Evolutionary conservation across 2,329 filamentous ascomycete species (phyloP), one percentile per base, ranked within the genome.

Genomic region (Calonectria fujianensis): DNA sequence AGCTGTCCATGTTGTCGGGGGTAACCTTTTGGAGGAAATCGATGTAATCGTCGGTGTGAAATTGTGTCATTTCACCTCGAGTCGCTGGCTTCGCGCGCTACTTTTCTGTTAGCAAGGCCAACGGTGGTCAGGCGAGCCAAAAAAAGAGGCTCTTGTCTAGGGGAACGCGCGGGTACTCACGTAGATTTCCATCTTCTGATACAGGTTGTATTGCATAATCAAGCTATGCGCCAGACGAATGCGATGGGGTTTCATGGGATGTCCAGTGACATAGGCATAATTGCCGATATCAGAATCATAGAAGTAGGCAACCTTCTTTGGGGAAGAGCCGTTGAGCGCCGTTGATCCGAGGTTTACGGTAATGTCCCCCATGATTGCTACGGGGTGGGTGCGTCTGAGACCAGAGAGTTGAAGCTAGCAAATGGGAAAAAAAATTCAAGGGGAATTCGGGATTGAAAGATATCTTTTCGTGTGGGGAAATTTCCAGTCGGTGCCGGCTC

Each of bases 241-340:
- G 29, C 97, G 94, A 91, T 98, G 98, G 76, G 97, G 97, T 86
- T 99, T 99, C 97, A 99, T 99, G 52, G 97, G 97, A 88, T 99
- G 97, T 27, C 95, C 96, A 76, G 95, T 96, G 73, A 98, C 95
- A 83, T 98, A 98, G 84, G 96, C 96, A 88, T 98, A 98, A 86
- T 98, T 98, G 78, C 96, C 96, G 83, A 98, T 97, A 87, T 98
- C 96, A 4, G 95, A 97, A 84, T 98, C 96, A 90, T 98, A 98
- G 86, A 98, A 98, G 87, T 98, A 98, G 71, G 96, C 96, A 73
- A 98, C 95, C 83, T 96, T 95, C 87, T 97, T 98, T 69, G 88
- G 86, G 32, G 88, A 86, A 66, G 85, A 81, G 73, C 87, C 84
- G 74, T 87, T 86, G 76, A 90, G 86, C 70, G 89, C 89, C 52